Evolutionary conservation across 78 protist species (phyloP).

Genomic region (Andalucia godoyi): DNA sequence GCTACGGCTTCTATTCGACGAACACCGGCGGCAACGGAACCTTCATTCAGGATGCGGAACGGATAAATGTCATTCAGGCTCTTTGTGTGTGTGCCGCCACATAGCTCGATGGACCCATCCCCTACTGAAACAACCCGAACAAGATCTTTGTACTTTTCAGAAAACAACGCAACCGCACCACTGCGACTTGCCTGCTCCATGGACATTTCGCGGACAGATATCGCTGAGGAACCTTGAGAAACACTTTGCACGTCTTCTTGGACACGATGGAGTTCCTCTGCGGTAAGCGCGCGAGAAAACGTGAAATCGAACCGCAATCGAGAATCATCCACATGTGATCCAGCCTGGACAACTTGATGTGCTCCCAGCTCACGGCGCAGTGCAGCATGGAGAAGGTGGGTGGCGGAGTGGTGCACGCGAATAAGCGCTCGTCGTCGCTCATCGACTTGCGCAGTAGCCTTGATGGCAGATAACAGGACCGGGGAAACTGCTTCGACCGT

Average conservation of each 20-base stretch:
- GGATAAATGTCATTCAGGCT: constrained; percentile 36
- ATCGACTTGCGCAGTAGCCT: constrained; percentile 39
- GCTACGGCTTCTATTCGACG: constrained; percentile 75
- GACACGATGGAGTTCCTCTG: too few species aligned
- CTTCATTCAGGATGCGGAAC: constrained; percentile 70
- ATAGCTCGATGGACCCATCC: constrained; percentile 72
- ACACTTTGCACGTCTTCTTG: constrained; percentile 48
- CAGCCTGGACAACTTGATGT: constrained; percentile 77
- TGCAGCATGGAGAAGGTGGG: constrained; percentile 86
- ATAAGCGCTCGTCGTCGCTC: constrained; percentile 47
- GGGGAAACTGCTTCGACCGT: constrained; percentile 50
- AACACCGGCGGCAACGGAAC: constrained; percentile 67
- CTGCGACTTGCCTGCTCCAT: constrained; percentile 46
- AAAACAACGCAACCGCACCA: constrained; percentile 78
- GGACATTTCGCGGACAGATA: constrained; percentile 36
- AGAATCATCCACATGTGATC: constrained; percentile 66
- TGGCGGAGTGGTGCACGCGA: constrained; percentile 82
- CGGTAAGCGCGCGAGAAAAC: constrained; percentile 33
- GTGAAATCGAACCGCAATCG: constrained; percentile 86
- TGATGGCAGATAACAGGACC: constrained; percentile 44
- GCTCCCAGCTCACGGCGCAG: constrained; percentile 53
- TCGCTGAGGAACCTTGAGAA: too few species aligned
- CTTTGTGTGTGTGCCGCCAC: constrained; percentile 82
- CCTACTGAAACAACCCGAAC: constrained; percentile 85
- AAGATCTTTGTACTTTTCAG: constrained; percentile 86